phyloP scores from a whole-genome alignment of 1,139 yeast species.

The Lodderomyces parapsilosis region DNA sequence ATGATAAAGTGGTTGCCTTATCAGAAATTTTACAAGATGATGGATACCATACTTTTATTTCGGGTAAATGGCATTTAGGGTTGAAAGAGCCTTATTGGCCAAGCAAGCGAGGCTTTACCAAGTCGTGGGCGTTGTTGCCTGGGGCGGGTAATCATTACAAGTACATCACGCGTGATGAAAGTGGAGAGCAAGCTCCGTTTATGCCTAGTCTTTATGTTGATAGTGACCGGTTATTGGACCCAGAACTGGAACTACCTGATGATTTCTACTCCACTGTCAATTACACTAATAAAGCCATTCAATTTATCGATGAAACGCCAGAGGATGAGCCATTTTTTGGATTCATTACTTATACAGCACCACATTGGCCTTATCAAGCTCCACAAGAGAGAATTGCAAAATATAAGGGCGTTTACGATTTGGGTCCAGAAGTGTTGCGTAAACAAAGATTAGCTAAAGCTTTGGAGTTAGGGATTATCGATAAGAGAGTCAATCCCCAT shows the following conservation, averaged over 20 bases:
- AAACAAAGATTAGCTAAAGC: slow-evolving; percentile 38
- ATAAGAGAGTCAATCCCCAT: slow-evolving; percentile 45
- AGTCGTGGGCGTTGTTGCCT: slow-evolving; percentile 50
- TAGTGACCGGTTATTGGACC: slow-evolving; percentile 33
- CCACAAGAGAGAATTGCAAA: slow-evolving; percentile 45
- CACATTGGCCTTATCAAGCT: slow-evolving; percentile 65
- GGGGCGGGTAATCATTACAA: slow-evolving; percentile 62
- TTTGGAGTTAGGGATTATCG: slow-evolving; percentile 42
- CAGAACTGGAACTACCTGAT: slow-evolving; percentile 38
- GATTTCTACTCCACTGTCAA: slow-evolving; percentile 47
- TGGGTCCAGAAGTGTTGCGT: slow-evolving; percentile 48
- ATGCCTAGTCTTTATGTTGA: slow-evolving; percentile 36
- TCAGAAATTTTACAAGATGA: slow-evolving; percentile 49
- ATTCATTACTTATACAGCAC: slow-evolving; percentile 54
- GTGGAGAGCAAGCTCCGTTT: slow-evolving; percentile 24
- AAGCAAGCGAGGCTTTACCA: slow-evolving; percentile 49
- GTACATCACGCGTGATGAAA: slow-evolving; percentile 37
- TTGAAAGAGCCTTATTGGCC: slow-evolving; percentile 50
- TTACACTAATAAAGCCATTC: slow-evolving; percentile 45
- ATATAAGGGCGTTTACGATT: slow-evolving; percentile 48
- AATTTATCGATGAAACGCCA: slow-evolving; percentile 28
- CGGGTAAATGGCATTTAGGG: slow-evolving; percentile 65
- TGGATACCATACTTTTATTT: slow-evolving; percentile 46
- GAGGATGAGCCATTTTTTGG: slow-evolving; percentile 52
- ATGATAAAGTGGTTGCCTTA: slow-evolving; percentile 51